A percentile compares a stretch with the other conserved stretches of the same genome.
These are phyloP conservation scores for Fusarium sp. DNA, from an alignment of 2,329 filamentous ascomycete genomes.

Conservation along the genomic window DNA sequence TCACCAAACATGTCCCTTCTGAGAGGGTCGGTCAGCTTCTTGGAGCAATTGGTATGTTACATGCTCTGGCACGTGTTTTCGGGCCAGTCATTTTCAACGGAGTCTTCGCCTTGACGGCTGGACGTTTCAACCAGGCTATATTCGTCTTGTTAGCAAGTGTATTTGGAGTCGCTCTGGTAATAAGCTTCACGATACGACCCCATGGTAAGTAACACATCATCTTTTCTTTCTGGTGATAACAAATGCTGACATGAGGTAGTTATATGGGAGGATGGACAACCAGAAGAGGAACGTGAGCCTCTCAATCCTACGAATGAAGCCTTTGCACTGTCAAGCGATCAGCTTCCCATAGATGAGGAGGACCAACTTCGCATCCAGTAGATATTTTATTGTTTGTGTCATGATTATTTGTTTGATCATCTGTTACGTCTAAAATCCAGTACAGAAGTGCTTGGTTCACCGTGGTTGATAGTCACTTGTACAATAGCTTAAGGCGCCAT, in stretches of 20 bases:
- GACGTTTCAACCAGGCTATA: slow-evolving; percentile 80
- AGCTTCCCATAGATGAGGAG: slow-evolving; percentile 43
- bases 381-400: neutral
- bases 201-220: slow-evolving; percentile 70
- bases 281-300: slow-evolving; percentile 43
- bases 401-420: neutral
- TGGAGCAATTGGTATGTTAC: slow-evolving; percentile 86
- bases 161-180: slow-evolving; percentile 73
- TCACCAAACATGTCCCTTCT: slow-evolving; percentile 91
- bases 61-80: slow-evolving; percentile 82
- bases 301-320: slow-evolving; percentile 25
- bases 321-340: slow-evolving; percentile 17
- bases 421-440: neutral
- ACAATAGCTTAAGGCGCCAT: neutral
- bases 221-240: no score
- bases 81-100: slow-evolving; percentile 86
- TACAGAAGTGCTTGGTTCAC: neutral
- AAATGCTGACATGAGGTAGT: slow-evolving; percentile 45
- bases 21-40: slow-evolving; percentile 88
- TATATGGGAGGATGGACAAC: slow-evolving; percentile 47
- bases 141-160: slow-evolving; percentile 78
- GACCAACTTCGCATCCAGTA: slow-evolving; percentile 47
- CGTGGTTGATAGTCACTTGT: neutral
- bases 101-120: slow-evolving; percentile 85
- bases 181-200: slow-evolving; percentile 77